A percentile compares a stretch with the other conserved stretches of the same genome.
Evolutionary conservation across 331 rosid species (phyloP).

Genomic region (Quercus phellos): DNA sequence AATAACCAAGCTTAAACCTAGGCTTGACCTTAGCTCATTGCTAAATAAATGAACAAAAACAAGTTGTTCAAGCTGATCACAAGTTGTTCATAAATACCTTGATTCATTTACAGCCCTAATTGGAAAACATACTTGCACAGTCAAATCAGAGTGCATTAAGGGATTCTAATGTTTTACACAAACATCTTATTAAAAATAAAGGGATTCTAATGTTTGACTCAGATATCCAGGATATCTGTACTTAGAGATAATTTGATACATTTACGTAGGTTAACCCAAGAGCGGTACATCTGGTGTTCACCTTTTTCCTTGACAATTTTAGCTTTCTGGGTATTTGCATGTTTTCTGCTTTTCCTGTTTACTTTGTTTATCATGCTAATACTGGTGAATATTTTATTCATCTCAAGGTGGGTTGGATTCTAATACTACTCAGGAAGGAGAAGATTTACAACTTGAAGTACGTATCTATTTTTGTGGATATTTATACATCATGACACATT

Average conservation of each 20-base stretch:
- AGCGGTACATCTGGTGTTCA: neutral
- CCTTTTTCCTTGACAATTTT: conserved; percentile 1
- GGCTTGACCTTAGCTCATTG: too few relatives aligned
- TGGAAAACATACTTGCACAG: neutral
- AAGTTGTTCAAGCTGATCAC: too few relatives aligned
- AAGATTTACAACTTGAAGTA: conserved; percentile 72
- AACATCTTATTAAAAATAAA: neutral
- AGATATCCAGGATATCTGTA: neutral
- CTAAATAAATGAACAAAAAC: too few relatives aligned
- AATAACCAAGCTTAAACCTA: too few relatives aligned
- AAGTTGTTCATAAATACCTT: too few relatives aligned
- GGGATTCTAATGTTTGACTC: neutral
- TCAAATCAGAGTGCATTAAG: neutral
- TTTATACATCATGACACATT: conserved; percentile 23
- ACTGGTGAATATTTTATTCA: conserved; percentile 15
- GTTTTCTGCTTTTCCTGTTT: neutral
- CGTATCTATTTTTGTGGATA: conserved; percentile 31
- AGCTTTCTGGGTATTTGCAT: conserved; percentile 3
- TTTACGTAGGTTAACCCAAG: neutral
- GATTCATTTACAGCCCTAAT: too few relatives aligned
- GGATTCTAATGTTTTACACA: neutral
- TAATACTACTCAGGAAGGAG: conserved; percentile 44
- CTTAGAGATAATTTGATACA: neutral
- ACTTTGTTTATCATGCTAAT: conserved; percentile 30
- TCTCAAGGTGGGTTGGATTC: conserved; percentile 59